Base-by-base conservation (phyloP, 768 basidiomycete species). In the Crepidotus variabilis region DNA sequence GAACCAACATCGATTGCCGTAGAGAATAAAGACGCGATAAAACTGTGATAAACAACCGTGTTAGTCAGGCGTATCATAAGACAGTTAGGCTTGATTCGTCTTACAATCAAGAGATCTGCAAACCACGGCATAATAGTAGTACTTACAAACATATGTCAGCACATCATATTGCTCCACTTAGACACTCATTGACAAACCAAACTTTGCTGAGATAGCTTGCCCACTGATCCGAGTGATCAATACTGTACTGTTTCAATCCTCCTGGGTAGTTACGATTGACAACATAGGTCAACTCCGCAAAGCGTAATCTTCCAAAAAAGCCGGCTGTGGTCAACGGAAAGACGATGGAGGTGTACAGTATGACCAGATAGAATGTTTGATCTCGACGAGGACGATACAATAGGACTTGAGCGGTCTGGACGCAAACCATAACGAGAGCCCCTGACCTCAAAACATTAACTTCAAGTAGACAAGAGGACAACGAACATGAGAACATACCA, bases 371-470 rank as follows among this genome's bases (percentile, higher is more conserved):
- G 55, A 73, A 75, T 10, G 60, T 57, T 10, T 58, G 65, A 16
- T 70, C 71, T 24, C 74, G 71, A 51, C 68, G 69, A 9, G 74
- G 73, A 20, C 70, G 66, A 45, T 67, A 65, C 2, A 71, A 59
- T 16, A 77, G 67, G 21, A 72, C 70, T 43, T 72, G 70, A 6
- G 60, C 53, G 24, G 75, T 62, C 58, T 75, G 75, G 20, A 75
- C 62, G 49, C 69, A 72, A 20, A 77, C 61, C 75, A 75, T 77
- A 11, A 73, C 49, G 49, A 75, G 50, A n/a, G 73, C 74, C 35
- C 75, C 75, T 77, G 28, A 28, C 4, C 8, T n/a, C 6, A 47
- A 32, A 24, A 43, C 13, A 20, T 51, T 9, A 49, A 7, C 16
- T 21, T 24, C 45, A 51, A n/a, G 59, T 50, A 6, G 43, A n/a